Percentiles rank a stretch among this genome's conserved stretches.
Conservation (phyloP, 257 asterid genomes). For the Lycium barbarum region DNA sequence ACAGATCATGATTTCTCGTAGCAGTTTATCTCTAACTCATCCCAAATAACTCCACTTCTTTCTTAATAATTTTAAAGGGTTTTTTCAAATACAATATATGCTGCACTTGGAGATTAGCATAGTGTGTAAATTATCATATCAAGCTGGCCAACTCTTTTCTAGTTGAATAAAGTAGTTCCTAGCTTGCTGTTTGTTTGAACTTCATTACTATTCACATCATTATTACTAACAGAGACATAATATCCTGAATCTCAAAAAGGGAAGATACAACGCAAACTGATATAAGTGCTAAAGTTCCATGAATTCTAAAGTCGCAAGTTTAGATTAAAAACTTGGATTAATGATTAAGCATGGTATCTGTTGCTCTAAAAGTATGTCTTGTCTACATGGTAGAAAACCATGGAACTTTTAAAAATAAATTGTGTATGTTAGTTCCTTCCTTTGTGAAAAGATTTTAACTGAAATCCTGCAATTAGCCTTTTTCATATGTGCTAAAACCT, state of each 20-base stretch:
- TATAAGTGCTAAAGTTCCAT: neutral
- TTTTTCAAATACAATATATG: constrained; percentile 22
- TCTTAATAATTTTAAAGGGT: neutral
- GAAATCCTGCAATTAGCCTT: constrained; percentile 16
- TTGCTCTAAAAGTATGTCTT: constrained; percentile 1
- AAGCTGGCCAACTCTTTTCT: constrained; percentile 4
- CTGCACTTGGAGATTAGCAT: neutral
- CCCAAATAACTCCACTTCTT: neutral
- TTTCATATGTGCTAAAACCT: neutral
- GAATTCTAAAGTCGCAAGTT: neutral
- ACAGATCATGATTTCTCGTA: neutral
- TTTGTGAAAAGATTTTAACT: neutral
- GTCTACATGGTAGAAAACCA: neutral
- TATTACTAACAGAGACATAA: neutral
- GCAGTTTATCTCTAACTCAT: constrained; percentile 14
- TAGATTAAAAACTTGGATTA: constrained; percentile 23
- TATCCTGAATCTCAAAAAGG: neutral
- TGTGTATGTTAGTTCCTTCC: neutral
- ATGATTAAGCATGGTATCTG: constrained; percentile 10
- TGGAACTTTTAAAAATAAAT: neutral
- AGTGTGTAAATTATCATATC: constrained; percentile 14
- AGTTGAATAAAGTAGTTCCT: neutral
- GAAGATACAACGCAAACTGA: neutral
- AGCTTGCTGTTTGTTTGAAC: constrained; percentile 15
- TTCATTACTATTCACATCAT: neutral